Conservation (phyloP, 495 filamentous ascomycete species). For the Neurospora sp. region DNA sequence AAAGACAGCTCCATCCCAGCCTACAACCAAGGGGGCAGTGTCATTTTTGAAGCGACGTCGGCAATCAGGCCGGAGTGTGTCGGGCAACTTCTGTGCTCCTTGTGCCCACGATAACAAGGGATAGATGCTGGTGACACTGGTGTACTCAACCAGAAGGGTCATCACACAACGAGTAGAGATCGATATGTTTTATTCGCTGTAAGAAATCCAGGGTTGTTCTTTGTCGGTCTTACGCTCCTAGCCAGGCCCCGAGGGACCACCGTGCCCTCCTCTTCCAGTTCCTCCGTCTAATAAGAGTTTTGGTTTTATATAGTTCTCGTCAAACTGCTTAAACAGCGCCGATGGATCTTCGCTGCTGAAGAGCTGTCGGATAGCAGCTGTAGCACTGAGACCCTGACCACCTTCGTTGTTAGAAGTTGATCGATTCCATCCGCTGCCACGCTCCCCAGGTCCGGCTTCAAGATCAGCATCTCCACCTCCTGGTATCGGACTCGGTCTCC, state of each 20-base stretch:
- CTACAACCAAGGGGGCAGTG: neutral
- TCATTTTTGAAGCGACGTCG: neutral
- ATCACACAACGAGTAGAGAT: neutral
- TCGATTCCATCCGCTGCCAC: slow-evolving; percentile 4
- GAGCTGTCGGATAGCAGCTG: slow-evolving; percentile 56
- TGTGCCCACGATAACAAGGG: neutral
- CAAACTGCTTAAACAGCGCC: slow-evolving; percentile 83
- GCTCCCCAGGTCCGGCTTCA: slow-evolving; percentile 11
- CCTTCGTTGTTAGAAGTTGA: slow-evolving; percentile 7
- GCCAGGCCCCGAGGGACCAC: slow-evolving; percentile 4
- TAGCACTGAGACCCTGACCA: slow-evolving; percentile 50
- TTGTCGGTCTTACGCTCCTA: neutral
- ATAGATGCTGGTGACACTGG: neutral
- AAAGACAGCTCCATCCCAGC: neutral
- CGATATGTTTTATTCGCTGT: neutral
- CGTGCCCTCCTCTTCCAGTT: slow-evolving; percentile 18
- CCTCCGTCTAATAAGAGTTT: slow-evolving; percentile 69
- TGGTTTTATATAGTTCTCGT: slow-evolving; percentile 96
- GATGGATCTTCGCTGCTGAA: slow-evolving; percentile 75
- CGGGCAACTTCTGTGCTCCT: neutral
- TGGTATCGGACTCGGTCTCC: slow-evolving; percentile 47
- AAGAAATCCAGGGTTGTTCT: neutral
- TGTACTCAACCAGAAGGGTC: neutral
- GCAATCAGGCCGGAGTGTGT: neutral
- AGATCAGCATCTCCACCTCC: slow-evolving; percentile 9